Percentiles rank a stretch among this genome's conserved stretches.
Evolutionary conservation across 352 stramenopile species (phyloP).

Genomic region (Aphanomyces astaci): DNA sequence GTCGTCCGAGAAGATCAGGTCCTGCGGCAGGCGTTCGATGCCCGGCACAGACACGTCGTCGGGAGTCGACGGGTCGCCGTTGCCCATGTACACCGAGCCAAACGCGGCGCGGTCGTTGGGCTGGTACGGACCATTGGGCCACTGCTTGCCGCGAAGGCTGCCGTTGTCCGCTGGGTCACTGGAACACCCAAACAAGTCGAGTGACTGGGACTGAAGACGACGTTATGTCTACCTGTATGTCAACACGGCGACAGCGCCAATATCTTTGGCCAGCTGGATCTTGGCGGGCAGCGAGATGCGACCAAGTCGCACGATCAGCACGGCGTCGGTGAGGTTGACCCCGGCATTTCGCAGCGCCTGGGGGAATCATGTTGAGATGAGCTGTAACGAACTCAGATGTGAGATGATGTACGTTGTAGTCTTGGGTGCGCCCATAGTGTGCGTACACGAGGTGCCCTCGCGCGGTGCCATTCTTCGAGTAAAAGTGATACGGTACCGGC

Average conservation of each 20-base stretch:
- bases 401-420: slow-evolving; percentile 33
- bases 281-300: slow-evolving; percentile 64
- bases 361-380: not conserved
- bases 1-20: slow-evolving; percentile 68
- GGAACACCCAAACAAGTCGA: not conserved
- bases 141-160: slow-evolving; percentile 37
- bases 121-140: slow-evolving; percentile 64
- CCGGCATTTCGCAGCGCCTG: slow-evolving; percentile 39
- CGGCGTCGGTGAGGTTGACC: slow-evolving; percentile 41
- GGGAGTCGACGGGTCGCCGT: slow-evolving; percentile 69
- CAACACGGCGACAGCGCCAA: slow-evolving; percentile 52
- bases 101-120: slow-evolving; percentile 44
- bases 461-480: slow-evolving; percentile 64
- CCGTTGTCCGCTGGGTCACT: slow-evolving; percentile 67
- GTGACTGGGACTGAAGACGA: slow-evolving; percentile 1
- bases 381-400: not conserved
- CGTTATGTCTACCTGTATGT: slow-evolving; percentile 60
- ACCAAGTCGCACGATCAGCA: slow-evolving; percentile 61
- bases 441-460: slow-evolving; percentile 58
- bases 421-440: slow-evolving; percentile 56
- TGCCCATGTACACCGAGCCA: slow-evolving; percentile 77
- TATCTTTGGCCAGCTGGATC: slow-evolving; percentile 49
- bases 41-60: slow-evolving; percentile 48
- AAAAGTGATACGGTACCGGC: slow-evolving; percentile 67
- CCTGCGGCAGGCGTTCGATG: slow-evolving; percentile 55